Conservation (phyloP, 2,329 filamentous ascomycete species). For the Fusarium neocosmosporiellum region DNA sequence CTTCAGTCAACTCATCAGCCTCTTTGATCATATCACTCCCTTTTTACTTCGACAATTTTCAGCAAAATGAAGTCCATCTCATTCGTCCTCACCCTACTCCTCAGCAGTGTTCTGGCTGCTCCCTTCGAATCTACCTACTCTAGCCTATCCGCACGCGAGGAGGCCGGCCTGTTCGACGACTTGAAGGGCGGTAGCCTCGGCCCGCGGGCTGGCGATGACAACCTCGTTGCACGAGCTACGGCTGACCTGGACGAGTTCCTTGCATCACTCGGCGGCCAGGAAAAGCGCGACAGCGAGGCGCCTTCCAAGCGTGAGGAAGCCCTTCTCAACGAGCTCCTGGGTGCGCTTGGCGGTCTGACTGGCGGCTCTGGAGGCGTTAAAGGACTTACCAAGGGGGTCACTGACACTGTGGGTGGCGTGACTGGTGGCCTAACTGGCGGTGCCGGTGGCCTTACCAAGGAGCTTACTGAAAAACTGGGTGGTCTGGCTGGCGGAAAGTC, state of each 20-base stretch:
- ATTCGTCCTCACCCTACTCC: conserved; percentile 12
- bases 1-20: not conserved
- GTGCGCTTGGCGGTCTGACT: not conserved
- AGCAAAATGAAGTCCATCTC: conserved; percentile 29
- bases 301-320: not conserved
- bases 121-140: conserved; percentile 12
- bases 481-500: not conserved
- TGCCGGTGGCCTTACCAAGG: not conserved
- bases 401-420: not conserved
- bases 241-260: not conserved
- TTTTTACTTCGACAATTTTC: not conserved
- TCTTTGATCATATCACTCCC: not conserved
- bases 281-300: not conserved
- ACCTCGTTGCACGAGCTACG: not conserved
- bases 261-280: not conserved
- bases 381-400: not conserved
- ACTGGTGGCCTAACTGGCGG: not conserved
- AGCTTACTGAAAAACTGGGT: not conserved
- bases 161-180: conserved; percentile 2
- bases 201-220: not conserved
- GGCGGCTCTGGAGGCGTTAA: not conserved
- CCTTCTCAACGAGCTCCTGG: not conserved
- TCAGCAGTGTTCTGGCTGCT: conserved; percentile 14
- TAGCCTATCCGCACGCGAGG: conserved; percentile 17
- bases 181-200: conserved; percentile 3